Evolutionary conservation across 2,329 filamentous ascomycete genomes (phyloP), one percentile per base, ranked within the genome.

Genomic region (Colletotrichum navitas): DNA sequence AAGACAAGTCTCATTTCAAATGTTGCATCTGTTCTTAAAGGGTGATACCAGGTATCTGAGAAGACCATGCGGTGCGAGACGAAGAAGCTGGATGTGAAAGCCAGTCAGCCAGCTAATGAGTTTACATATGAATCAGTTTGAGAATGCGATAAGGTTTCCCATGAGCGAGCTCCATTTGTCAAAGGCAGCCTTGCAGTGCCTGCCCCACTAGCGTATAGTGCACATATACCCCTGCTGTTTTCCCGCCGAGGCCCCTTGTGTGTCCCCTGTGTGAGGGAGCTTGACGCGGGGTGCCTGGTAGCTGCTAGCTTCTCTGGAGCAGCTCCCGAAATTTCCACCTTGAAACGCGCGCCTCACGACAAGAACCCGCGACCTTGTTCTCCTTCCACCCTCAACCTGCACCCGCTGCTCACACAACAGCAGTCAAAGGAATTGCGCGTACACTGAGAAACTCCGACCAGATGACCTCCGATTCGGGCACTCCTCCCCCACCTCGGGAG

Each of bases 401-500:
- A 41, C 26, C 11, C 7, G 11, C 32, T 24, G 18, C 49, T 49
- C 18, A 52, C 51, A 26, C 5, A 12, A 49, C 77, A 69, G 74
- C 47, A 41, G 10, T 62, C 52, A 41, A 29, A 26, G 63, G 62
- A 63, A 16, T 16, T n/a, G 12, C 36, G 6, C 52, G 12, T 32
- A 26, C 45, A 47, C 32, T 18, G 8, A 49, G 36, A 29, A 7
- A 55, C 3, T 24, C 21, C 39, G 59, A 41, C 52, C 29, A 60
- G 52, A 83, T 83, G 81, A 78, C 79, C 32, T 79, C 83, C 29
- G 82, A 82, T 32, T 73, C 77, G 24, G 81, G 79, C 51, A 79
- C 78, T 63, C 81, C 82, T 36, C 83, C 84, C 66, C 81, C 82
- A 45, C 83, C 84, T 63, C 76, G 80, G 70, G 84, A 86, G 75